phyloP scores from a whole-genome alignment of 805 yeast species.

The Citeromyces nyonsensis region DNA sequence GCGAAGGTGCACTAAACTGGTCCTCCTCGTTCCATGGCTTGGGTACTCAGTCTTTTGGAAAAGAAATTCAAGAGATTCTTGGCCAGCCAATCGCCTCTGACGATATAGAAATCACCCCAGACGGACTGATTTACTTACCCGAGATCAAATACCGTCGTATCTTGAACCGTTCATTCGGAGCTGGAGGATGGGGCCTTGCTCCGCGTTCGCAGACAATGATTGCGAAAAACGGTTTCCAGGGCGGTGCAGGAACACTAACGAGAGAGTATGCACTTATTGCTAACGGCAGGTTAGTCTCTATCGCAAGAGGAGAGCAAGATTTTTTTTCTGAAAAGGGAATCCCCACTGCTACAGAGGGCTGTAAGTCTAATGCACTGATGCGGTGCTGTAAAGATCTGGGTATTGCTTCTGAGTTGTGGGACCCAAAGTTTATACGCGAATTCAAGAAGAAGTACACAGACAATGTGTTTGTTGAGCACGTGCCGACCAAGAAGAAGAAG shows the following conservation, averaged over 20 bases:
- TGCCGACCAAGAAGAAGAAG: conserved; percentile 69
- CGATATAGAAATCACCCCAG: conserved; percentile 92
- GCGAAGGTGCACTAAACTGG: conserved; percentile 44
- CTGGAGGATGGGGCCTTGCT: conserved; percentile 98
- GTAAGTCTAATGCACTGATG: conserved; percentile 93
- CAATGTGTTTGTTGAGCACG: conserved; percentile 76
- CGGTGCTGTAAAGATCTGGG: conserved; percentile 96
- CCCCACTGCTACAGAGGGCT: conserved; percentile 94
- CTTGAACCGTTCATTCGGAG: conserved; percentile 84
- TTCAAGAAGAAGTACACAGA: conserved; percentile 59
- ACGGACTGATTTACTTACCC: conserved; percentile 82
- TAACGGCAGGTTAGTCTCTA: conserved; percentile 75
- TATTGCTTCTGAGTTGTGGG: conserved; percentile 95
- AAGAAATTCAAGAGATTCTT: conserved; percentile 42
- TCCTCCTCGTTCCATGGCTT: conserved; percentile 76
- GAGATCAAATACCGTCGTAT: conserved; percentile 91
- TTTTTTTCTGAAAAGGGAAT: conserved; percentile 77
- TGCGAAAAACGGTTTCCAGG: conserved; percentile 34
- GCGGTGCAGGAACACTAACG: conserved; percentile 34
- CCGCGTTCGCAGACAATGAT: conserved; percentile 80
- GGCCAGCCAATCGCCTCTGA: conserved; percentile 43
- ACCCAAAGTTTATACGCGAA: conserved; percentile 69
- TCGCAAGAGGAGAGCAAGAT: conserved; percentile 93
- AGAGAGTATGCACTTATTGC: conserved; percentile 85
- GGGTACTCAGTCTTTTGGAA: conserved; percentile 63